These are phyloP conservation scores for Dicorynia guianensis DNA, from an alignment of 306 rosid genomes.

Conservation along the genomic window DNA sequence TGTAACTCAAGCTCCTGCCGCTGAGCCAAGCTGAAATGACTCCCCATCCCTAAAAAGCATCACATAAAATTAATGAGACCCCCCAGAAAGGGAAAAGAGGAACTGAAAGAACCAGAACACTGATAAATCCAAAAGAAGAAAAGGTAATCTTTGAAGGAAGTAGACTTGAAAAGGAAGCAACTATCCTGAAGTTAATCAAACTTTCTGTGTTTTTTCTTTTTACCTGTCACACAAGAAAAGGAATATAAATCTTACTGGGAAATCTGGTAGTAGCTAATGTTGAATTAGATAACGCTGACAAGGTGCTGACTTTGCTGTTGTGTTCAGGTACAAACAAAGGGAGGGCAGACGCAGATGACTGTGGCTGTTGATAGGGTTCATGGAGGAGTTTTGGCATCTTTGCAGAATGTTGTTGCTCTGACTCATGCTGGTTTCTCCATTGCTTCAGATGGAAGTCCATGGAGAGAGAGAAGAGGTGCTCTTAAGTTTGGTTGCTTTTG, in stretches of 20 bases:
- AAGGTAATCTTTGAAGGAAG: background rate
- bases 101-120: constrained; percentile 13
- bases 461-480: constrained; percentile 44
- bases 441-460: constrained; percentile 92
- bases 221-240: background rate
- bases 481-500: constrained; percentile 21
- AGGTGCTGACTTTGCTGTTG: constrained; percentile 54
- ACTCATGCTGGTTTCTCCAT: constrained; percentile 89
- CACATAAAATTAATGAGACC: background rate
- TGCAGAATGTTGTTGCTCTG: constrained; percentile 81
- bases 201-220: constrained; percentile 21
- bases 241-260: constrained; percentile 62
- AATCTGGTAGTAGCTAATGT: constrained; percentile 51
- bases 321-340: constrained; percentile 78
- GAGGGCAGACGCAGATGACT: constrained; percentile 56
- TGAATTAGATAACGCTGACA: constrained; percentile 71
- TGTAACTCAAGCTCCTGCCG: constrained; percentile 98
- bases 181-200: constrained; percentile 31
- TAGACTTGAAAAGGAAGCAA: constrained; percentile 36
- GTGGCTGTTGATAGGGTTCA: constrained; percentile 61
- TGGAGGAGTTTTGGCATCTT: constrained; percentile 80
- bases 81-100: background rate
- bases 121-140: constrained; percentile 28
- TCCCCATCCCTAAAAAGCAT: constrained; percentile 66
- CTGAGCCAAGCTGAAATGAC: constrained; percentile 83